Evolutionary conservation across 768 basidiomycete species (phyloP), one percentile per base, ranked within the genome.

Genomic region (Naganishia vishniacii): DNA sequence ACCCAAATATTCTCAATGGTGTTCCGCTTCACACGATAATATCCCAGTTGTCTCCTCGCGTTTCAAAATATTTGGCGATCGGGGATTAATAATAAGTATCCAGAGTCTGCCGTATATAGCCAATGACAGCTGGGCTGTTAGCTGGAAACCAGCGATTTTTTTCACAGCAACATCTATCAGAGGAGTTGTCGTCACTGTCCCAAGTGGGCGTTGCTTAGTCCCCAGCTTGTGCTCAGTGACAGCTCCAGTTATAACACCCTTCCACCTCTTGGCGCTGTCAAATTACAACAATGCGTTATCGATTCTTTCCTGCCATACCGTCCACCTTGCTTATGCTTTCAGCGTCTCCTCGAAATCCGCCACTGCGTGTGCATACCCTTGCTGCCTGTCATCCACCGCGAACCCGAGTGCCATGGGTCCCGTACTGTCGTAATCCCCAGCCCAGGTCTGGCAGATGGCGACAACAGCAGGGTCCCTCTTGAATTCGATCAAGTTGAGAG

Each of bases 401-500:
- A 78, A 78, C 8, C 77, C 77, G 58, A 75, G 59, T 16, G 34
- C 42, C 34, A 71, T 45, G 3, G 68, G 65, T 23, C 68, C 67
- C 3, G 66, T 31, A 28, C 61, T 68, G 49, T 75, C 73, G 61
- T 73, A 78, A 18, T 69, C 71, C 8, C 77, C 76, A 0, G 77
- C 72, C 77, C 77, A 78, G 40, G 72, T 72, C 40, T 73, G 59
- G 44, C 69, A 72, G 64, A 78, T 78, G 16, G 65, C 67, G 23
- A 75, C 68, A 25, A 77, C 75, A 3, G 67, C 69, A 28, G 68
- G 65, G 48, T 77, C 73, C 37, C 66, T 68, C 41, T 72, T 68
- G 64, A 67, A 77, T 23, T 65, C 49, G 60, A 86, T 80, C 6
- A 83, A 72, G 16, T 79, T 71, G 58, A 83, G 65, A 1, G 78